Base-by-base conservation (phyloP, 208 protist genomes). In the Endotrypanum monterogeii region DNA sequence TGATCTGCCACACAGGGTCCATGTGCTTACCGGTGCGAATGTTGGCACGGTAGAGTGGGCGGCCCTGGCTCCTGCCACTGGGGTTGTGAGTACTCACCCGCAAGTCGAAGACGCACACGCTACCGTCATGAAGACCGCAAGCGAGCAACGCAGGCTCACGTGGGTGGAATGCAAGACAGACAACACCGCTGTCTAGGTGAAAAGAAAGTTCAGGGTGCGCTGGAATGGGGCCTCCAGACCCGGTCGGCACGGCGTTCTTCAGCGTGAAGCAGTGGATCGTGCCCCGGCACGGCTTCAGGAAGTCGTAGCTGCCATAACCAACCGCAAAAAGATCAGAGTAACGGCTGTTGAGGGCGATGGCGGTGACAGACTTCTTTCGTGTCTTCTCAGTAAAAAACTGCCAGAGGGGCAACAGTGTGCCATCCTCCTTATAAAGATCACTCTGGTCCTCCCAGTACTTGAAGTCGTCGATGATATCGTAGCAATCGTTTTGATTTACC, bases 241-340 rank as follows among this genome's bases (percentile, higher is more conserved):
- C 61, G n/a, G 90, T 92, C 14, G 93, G 93, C 32, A 97, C 90
- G 25, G 92, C 89, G 80, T 99, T 99, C 86, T 99, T 99, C 18
- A 99, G 85, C n/a, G 98, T 97, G 85, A 97, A 99, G 80, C 94
- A 96, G 79, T 96, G 93, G 41, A 99, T 89, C 8, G 93, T 76
- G 55, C 98, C 98, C 55, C 90, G 90, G n/a, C 86, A 82, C 70
- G 97, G 95, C 85, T 98, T 94, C 77, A 98, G 93, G 81, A 99
- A 99, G 80, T 99, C 98, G 89, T 99, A 99, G 71, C 93, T 98
- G 73, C 98, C 98, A 79, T 98, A 99, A 54, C 97, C 96, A 11
- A 99, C 98, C 6, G 96, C 98, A 71, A 99, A 99, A 41, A 99
- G 79, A 78, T 99, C 98, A 61, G 87, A 80, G 87, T 99, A 99